Conservation (phyloP, 2,329 filamentous ascomycete species). For the Paecilomyces sp. region DNA sequence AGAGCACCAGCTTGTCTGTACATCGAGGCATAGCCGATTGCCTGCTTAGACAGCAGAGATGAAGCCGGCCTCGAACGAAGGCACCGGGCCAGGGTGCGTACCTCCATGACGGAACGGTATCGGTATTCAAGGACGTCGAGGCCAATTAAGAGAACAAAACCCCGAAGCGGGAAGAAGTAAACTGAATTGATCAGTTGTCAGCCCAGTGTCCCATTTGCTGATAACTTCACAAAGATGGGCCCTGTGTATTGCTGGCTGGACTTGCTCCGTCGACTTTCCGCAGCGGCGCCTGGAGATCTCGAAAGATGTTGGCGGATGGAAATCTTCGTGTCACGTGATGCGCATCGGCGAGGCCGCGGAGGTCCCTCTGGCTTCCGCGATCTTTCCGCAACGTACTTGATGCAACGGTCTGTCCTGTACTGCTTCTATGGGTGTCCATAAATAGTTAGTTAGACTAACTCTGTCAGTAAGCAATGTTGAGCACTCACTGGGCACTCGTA, state of each 20-base stretch:
- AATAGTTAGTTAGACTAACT: no score
- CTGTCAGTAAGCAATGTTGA: no score
- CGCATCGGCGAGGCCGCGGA: neutral
- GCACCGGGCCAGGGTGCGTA: constrained; percentile 22
- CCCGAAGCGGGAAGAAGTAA: neutral
- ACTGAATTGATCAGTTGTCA: neutral
- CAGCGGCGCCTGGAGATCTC: neutral
- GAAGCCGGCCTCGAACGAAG: constrained; percentile 24
- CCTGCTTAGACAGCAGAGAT: constrained; percentile 16
- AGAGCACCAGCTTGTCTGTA: neutral
- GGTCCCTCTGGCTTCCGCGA: neutral
- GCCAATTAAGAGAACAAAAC: constrained; percentile 1
- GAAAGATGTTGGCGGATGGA: neutral
- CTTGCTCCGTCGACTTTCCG: constrained; percentile 1
- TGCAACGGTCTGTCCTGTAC: no score
- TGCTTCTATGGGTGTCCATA: no score
- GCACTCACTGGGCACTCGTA: no score
- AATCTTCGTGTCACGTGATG: constrained; percentile 2
- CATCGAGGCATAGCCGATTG: constrained; percentile 6
- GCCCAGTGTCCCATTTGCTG: neutral
- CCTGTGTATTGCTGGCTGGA: neutral
- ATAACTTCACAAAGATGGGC: neutral
- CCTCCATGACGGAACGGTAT: constrained; percentile 19
- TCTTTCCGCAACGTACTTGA: neutral
- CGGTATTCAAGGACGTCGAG: neutral